phyloP scores from a whole-genome alignment of 108 stramenopile species.

The Nitzschia inconspicua region DNA sequence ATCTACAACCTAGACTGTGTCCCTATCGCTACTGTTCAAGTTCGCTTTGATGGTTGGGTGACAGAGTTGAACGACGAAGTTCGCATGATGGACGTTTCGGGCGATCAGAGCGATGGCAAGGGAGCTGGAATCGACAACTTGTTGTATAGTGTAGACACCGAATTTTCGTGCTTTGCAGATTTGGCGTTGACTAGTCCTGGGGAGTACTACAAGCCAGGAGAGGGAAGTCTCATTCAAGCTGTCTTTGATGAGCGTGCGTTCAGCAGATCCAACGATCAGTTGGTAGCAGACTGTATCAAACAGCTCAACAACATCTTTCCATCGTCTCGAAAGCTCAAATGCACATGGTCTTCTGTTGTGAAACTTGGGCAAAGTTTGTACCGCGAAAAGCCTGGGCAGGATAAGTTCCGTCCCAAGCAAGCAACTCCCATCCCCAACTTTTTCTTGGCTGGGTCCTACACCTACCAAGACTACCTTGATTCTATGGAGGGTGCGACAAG shows the following conservation, averaged over 20 bases:
- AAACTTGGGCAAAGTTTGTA: constrained; percentile 92
- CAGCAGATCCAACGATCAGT: constrained; percentile 69
- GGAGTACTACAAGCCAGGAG: constrained; percentile 92
- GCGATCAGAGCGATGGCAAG: constrained; percentile 86
- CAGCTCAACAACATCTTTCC: constrained; percentile 88
- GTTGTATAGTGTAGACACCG: constrained; percentile 93
- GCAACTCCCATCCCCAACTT: constrained; percentile 95
- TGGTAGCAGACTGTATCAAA: constrained; percentile 83
- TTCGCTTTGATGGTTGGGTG: constrained; percentile 96
- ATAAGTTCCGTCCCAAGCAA: constrained; percentile 91
- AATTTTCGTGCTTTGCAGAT: constrained; percentile 97
- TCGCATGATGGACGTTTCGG: constrained; percentile 83
- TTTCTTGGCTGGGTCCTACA: constrained; percentile 95
- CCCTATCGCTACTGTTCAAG: constrained; percentile 96
- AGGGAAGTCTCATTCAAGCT: constrained; percentile 86
- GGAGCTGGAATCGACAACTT: constrained; percentile 94
- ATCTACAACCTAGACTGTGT: constrained; percentile 96
- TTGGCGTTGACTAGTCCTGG: constrained; percentile 90
- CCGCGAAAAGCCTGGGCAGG: constrained; percentile 93
- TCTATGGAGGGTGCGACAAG: constrained; percentile 98
- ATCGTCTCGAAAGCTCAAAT: constrained; percentile 86
- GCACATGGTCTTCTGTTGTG: constrained; percentile 94
- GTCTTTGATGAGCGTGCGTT: constrained; percentile 91
- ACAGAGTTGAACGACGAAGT: constrained; percentile 89
- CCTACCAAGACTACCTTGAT: constrained; percentile 96